A percentile compares a stretch with the other conserved stretches of the same genome.
phyloP scores from a whole-genome alignment of 2,329 filamentous ascomycete species.

The Ophiocordyceps unilateralis region DNA sequence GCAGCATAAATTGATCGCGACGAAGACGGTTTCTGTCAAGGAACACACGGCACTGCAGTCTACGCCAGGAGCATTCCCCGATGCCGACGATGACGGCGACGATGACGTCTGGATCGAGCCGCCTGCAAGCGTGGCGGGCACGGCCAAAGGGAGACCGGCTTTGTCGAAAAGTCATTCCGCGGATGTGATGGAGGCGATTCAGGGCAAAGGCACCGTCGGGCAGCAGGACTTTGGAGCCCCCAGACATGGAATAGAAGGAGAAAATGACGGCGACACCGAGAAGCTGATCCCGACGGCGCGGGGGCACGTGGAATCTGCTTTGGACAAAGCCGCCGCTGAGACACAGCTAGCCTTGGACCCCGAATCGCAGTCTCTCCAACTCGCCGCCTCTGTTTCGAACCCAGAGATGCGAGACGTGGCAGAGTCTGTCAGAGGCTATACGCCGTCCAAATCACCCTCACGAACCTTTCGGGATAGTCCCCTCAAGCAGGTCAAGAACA shows the following conservation, averaged over 20 bases:
- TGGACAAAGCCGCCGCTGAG: not conserved
- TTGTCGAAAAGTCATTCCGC: slow-evolving; percentile 43
- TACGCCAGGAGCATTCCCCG: slow-evolving; percentile 44
- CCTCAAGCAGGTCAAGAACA: slow-evolving; percentile 82
- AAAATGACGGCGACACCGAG: not conserved
- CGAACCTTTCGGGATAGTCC: slow-evolving; percentile 53
- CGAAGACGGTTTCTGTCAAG: slow-evolving; percentile 11
- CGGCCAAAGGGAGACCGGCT: slow-evolving; percentile 24
- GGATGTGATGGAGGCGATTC: slow-evolving; percentile 41
- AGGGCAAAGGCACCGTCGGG: slow-evolving; percentile 28
- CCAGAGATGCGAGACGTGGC: slow-evolving; percentile 31
- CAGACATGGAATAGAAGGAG: not conserved
- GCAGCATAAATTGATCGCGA: slow-evolving; percentile 14
- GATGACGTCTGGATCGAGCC: slow-evolving; percentile 49
- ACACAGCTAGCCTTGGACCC: slow-evolving; percentile 6
- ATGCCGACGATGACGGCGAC: slow-evolving; percentile 20
- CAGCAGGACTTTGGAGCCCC: slow-evolving; percentile 18
- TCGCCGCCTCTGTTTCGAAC: slow-evolving; percentile 44
- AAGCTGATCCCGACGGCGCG: slow-evolving; percentile 2
- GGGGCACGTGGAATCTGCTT: slow-evolving; percentile 36
- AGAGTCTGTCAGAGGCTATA: slow-evolving; percentile 23
- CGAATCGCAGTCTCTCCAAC: slow-evolving; percentile 27
- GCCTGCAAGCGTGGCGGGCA: slow-evolving; percentile 16
- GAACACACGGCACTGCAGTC: slow-evolving; percentile 16
- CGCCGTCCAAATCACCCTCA: slow-evolving; percentile 38